Conservation (phyloP, 208 protist genomes). For the Wallacemonas sp. region DNA sequence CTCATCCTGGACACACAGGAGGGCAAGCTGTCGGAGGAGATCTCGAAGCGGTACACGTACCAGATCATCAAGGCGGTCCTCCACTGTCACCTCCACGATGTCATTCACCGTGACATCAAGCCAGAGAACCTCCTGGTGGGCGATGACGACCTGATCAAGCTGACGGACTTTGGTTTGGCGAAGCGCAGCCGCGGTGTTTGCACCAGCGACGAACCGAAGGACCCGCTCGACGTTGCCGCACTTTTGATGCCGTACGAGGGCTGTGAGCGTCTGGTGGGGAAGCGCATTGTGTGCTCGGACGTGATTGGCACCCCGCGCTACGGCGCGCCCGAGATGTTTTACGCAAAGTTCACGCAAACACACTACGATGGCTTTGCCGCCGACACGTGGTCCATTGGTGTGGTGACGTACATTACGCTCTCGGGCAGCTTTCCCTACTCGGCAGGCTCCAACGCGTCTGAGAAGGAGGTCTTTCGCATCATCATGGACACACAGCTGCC, state of each 20-base stretch:
- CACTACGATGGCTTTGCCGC: constrained; percentile 94
- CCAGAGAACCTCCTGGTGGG: constrained; percentile 91
- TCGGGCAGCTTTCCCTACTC: constrained; percentile 97
- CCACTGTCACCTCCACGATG: constrained; percentile 91
- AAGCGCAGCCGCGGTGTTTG: constrained; percentile 81
- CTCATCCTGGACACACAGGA: constrained; percentile 80
- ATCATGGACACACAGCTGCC: constrained; percentile 89
- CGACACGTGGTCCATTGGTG: constrained; percentile 96
- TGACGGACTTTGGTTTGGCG: constrained; percentile 92
- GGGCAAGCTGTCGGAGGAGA: constrained; percentile 82
- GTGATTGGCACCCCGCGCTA: constrained; percentile 92
- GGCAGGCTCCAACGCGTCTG: constrained; percentile 78
- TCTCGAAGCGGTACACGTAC: constrained; percentile 85
- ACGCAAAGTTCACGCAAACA: constrained; percentile 91
- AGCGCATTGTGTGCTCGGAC: constrained; percentile 85
- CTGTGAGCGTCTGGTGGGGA: constrained; percentile 80
- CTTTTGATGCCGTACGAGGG: constrained; percentile 82
- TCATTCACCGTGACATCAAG: constrained; percentile 93
- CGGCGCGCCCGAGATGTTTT: constrained; percentile 91
- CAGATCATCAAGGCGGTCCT: constrained; percentile 91
- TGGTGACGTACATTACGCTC: constrained; percentile 97
- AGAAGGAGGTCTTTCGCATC: constrained; percentile 92
- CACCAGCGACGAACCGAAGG: constrained; percentile 51
- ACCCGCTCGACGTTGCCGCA: constrained; percentile 66
- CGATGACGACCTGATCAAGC: constrained; percentile 87